Evolutionary conservation across 2,329 filamentous ascomycete genomes (phyloP).

Genomic region (Cladophialophora chaetospira): DNA sequence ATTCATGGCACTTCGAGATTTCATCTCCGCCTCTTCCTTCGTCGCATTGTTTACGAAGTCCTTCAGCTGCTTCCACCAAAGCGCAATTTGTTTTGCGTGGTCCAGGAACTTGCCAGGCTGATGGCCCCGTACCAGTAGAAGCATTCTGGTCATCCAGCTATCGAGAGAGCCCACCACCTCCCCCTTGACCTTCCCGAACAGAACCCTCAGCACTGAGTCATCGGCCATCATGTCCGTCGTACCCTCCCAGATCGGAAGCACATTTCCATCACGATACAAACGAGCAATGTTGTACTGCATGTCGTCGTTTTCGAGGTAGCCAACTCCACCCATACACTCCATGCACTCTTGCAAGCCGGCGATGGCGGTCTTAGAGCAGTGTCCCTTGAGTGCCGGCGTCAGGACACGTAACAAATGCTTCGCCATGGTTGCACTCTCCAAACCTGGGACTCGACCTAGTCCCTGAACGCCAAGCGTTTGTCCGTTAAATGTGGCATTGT

Average conservation of each 20-base stretch:
- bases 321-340: constrained; percentile 38
- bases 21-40: too few species aligned
- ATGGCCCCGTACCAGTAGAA: too few species aligned
- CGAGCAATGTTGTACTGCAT: constrained; percentile 66
- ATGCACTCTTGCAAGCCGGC: constrained; percentile 33
- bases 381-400: neutral
- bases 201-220: too few species aligned
- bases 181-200: too few species aligned
- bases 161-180: too few species aligned
- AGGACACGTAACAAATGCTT: neutral
- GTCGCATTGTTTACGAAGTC: too few species aligned
- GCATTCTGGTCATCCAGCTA: too few species aligned
- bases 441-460: neutral
- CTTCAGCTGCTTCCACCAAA: too few species aligned
- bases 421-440: neutral
- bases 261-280: constrained; percentile 64
- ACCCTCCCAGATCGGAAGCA: constrained; percentile 69
- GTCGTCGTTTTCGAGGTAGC: constrained; percentile 44
- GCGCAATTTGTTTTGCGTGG: too few species aligned
- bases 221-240: constrained; percentile 62
- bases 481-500: constrained; percentile 21
- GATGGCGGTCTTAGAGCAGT: neutral
- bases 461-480: neutral
- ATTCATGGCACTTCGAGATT: too few species aligned
- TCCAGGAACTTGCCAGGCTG: too few species aligned